A percentile compares a stretch with the other conserved stretches of the same genome.
Conservation (phyloP, 2,329 filamentous ascomycete species). For the Ophiostoma ips region DNA sequence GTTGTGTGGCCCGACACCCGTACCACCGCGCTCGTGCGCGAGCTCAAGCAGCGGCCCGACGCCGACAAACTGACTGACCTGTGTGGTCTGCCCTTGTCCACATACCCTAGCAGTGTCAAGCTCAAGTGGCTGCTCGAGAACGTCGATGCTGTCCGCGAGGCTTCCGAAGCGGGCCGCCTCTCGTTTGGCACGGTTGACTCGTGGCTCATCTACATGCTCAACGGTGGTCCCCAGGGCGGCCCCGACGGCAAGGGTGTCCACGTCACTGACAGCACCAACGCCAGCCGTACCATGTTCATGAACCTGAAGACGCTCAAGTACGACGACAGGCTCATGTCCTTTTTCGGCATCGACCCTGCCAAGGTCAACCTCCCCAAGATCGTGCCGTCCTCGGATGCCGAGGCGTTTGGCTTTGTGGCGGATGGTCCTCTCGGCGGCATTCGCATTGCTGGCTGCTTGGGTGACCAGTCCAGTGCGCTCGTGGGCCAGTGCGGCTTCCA, state of each 20-base stretch:
- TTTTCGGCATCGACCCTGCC: conserved; percentile 56
- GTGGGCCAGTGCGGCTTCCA: conserved; percentile 77
- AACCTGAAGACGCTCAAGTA: conserved; percentile 70
- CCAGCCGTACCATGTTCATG: conserved; percentile 90
- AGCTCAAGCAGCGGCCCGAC: conserved; percentile 53
- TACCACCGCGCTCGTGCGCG: conserved; percentile 56
- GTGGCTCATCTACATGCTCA: conserved; percentile 76
- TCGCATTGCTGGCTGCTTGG: conserved; percentile 69
- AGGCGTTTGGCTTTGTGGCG: conserved; percentile 55
- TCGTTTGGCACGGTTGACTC: conserved; percentile 80
- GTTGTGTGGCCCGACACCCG: conserved; percentile 87
- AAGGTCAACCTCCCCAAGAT: conserved; percentile 73
- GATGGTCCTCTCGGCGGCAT: conserved; percentile 54
- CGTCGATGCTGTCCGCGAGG: conserved; percentile 51
- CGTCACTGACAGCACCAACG: conserved; percentile 79
- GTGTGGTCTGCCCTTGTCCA: conserved; percentile 73
- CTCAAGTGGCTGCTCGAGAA: conserved; percentile 71
- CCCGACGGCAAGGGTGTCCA: conserved; percentile 38
- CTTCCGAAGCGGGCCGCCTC: conserved; percentile 62
- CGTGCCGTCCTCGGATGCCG: conserved; percentile 61
- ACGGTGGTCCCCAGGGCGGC: conserved; percentile 51
- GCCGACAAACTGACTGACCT: conserved; percentile 55
- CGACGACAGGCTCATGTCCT: conserved; percentile 60
- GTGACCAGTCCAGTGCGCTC: conserved; percentile 75
- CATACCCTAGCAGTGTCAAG: conserved; percentile 79